A percentile compares a stretch with the other conserved stretches of the same genome.
Evolutionary conservation across 2,329 filamentous ascomycete genomes (phyloP).

Genomic region (Ophiocordyceps sinensis): DNA sequence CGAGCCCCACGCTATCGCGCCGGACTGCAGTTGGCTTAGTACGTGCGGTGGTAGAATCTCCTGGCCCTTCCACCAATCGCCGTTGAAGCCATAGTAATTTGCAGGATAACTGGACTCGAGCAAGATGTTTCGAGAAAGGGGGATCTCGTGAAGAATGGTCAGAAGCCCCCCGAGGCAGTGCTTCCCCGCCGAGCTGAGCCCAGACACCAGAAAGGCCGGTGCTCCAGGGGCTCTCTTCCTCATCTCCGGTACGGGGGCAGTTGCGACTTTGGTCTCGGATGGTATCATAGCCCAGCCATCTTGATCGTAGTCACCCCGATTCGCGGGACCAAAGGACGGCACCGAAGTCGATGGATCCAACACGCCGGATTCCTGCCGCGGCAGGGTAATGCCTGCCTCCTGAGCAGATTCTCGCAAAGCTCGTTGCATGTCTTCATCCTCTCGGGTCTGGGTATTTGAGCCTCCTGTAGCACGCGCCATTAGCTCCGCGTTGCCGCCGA

Average conservation of each 20-base stretch:
- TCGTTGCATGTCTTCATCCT: conserved; percentile 40
- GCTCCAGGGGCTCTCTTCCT: conserved; percentile 25
- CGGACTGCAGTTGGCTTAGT: conserved; percentile 17
- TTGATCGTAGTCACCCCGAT: conserved; percentile 37
- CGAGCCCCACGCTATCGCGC: conserved; percentile 16
- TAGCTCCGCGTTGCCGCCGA: background rate
- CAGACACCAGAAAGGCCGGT: conserved; percentile 37
- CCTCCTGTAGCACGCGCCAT: conserved; percentile 14
- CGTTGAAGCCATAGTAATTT: conserved; percentile 37
- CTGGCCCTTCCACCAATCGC: conserved; percentile 48
- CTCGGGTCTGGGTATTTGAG: conserved; percentile 23
- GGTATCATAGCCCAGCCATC: conserved; percentile 46
- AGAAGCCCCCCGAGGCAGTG: conserved; percentile 38
- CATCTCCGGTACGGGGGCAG: conserved; percentile 20
- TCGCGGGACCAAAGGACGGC: conserved; percentile 46
- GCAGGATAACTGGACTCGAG: conserved; percentile 27
- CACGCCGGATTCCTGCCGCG: conserved; percentile 36
- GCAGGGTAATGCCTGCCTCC: conserved; percentile 29
- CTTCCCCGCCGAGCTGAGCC: conserved; percentile 13
- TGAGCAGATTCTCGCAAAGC: conserved; percentile 41
- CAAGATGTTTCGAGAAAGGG: conserved; percentile 40
- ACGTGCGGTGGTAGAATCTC: conserved; percentile 28
- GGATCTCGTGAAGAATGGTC: conserved; percentile 46
- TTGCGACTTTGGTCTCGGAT: conserved; percentile 10
- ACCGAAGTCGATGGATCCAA: conserved; percentile 21